Conservation (phyloP, 1,284 basidiomycete species). For the Calocybe gambosa region DNA sequence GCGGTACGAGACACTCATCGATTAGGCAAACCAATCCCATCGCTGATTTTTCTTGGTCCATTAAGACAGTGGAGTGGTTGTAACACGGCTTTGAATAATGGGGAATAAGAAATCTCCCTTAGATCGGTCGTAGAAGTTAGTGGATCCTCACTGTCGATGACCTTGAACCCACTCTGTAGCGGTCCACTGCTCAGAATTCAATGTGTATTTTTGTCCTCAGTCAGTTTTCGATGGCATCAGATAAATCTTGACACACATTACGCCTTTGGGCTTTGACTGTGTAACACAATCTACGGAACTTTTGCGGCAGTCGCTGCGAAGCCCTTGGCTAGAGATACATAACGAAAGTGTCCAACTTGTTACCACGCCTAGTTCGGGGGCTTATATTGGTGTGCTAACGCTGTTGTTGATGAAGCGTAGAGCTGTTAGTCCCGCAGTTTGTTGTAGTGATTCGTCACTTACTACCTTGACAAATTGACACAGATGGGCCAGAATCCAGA, state of each 20-base stretch:
- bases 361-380: background rate
- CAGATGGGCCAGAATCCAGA: background rate
- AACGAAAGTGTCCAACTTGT: background rate
- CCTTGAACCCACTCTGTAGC: constrained; percentile 4
- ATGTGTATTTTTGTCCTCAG: constrained; percentile 6
- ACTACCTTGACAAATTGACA: background rate
- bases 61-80: constrained; percentile 26
- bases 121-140: constrained; percentile 1
- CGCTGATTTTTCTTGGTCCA: constrained; percentile 2
- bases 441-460: background rate
- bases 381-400: background rate
- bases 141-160: constrained; percentile 1
- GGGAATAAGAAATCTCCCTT: background rate
- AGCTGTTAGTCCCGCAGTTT: background rate
- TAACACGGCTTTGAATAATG: constrained; percentile 5
- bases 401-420: background rate
- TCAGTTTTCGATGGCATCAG: constrained; percentile 7
- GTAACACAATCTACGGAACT: constrained; percentile 9
- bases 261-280: background rate
- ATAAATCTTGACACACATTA: background rate
- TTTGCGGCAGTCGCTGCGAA: background rate
- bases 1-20: constrained; percentile 47
- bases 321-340: background rate
- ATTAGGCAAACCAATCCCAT: background rate
- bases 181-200: background rate